Evolutionary conservation across 2,329 filamentous ascomycete species (phyloP), one percentile per base, ranked within the genome.

Genomic region (Alternaria brassicae): DNA sequence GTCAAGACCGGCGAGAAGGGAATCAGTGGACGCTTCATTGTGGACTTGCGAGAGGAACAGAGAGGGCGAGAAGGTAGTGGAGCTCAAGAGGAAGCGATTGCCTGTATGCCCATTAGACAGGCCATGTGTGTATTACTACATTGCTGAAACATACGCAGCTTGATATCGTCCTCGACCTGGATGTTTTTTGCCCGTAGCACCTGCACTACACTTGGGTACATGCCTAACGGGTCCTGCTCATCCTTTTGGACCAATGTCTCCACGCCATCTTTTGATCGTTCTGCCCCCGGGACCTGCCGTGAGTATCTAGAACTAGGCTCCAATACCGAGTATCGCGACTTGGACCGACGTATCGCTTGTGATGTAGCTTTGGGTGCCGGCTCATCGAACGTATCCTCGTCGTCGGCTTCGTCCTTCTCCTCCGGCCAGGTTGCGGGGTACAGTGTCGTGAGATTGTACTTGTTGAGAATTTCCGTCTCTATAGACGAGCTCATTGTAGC

Each of bases 11-110:
- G 87, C 84, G 12, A 97, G 83, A 1, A 99, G 83, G 44, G 89
- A 87, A 68, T 92, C 86, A 1, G 93, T 97, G 55, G 94, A 93
- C 54, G 91, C 94, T 47, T 88, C 86, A 60, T 91, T 89, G 77
- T 99, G 96, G 65, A 96, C 90, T 77, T 97, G 92, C 0, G 94
- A 95, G 12, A 99, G 85, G 77, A 97, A 99, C 7, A 97, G 82
- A 3, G 91, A 88, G 2, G 95, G 95, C 0, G 93, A 96, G 81
- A 99, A 99, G 50, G 91, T 93, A 12, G 94, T 98, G 15, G 94
- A 98, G 10, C 93, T 97, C 21, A 99, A 86, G 56, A 99, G 86
- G 79, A 98, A 99, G 64, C 93, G 91, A 75, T 97, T 97, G 58
- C 91, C 90, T 91, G 49, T 49, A 32, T 74, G 50, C 12, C 19